Base-by-base conservation (phyloP, 352 stramenopile genomes). In the Pythium grandisporangium region DNA sequence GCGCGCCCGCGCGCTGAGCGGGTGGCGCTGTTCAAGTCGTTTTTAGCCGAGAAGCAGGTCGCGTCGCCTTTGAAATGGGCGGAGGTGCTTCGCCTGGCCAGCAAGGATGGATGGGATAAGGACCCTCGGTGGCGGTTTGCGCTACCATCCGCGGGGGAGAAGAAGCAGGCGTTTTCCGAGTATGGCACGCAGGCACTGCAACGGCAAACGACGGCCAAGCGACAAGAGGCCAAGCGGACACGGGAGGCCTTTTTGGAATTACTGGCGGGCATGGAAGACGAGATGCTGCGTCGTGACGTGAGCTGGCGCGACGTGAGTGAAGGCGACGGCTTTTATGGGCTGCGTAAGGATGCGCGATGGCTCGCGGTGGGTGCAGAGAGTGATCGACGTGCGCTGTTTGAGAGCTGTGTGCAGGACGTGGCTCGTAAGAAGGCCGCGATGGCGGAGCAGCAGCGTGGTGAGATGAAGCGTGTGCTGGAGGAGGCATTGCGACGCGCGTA, bases 131-230 rank as follows among this genome's bases (percentile, higher is more conserved):
- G 74, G 74, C 69, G 66, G 32, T 84, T 76, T 39, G 72, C 74
- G 7, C 42, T 90, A 10, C 47, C 52, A 1, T 85, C 67, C 0
- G 68, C 82, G 0, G 79, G 79, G 11, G 76, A 93, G 29, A 88
- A 89, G 60, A 93, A 93, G 33, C 79, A 93, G 44, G 70, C 69
- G 8, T 90, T 83, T 23, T 75, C 79, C 1, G 79, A 93, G 48
- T 93, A 87, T 41, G 84, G 71, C 29, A 86, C 76, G 16, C 77
- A 89, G 25, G 60, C 58, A 0, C 63, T 77, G 44, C 90, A 90
- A 32, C 63, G 74, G 33, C 59, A 69, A 22, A 81, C 61, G 3
- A 80, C 89, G 24, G 77, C 84, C 44, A 66, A 69, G 26, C 70
- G 75, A 11, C 70, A 73, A 8, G 45, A 79, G 24, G 61, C 79